Evolutionary conservation across 495 filamentous ascomycete genomes (phyloP), one percentile per base, ranked within the genome.

Genomic region (Daldinia caldariorum): DNA sequence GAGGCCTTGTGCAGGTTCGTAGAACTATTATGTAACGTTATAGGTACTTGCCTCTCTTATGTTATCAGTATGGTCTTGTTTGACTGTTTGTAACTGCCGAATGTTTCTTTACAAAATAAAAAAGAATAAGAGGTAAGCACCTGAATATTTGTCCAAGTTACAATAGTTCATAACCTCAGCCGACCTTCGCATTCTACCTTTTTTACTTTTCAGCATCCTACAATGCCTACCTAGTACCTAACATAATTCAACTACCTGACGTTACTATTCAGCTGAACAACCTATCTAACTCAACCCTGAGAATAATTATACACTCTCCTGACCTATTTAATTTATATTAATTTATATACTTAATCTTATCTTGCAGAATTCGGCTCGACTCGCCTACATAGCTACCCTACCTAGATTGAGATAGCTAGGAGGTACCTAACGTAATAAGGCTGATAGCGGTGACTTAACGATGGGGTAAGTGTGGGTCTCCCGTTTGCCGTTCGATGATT

Each of bases 351-450:
- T 26, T 26, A 26, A 26, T 37, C n/a, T 8, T 7, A 35, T 35
- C 31, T 55, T 50, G n/a, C 41, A 16, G 57, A 47, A 59, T 59
- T 12, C 31, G 26, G 41, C 16, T 47, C 26, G 39, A 47, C 57
- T 47, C 26, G 6, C 31, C 26, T 18, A 58, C 47, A 6, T 31
- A 58, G 10, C 34, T 35, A 35, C 6, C 5, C 0, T 7, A 35
- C 47, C 6, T 31, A 58, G n/a, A 63, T 41, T 13, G 26, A 26
- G 26, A 26, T 26, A 55, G 4, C 35, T 69, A 69, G n/a, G n/a
- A n/a, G n/a, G n/a, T n/a, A n/a, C n/a, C n/a, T n/a, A n/a, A n/a
- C 67, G 61, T 71, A 66, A 67, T 72, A 72, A 64, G 64, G 69
- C 69, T 61, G 69, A 61, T 68, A 61, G 35, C 35, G 58, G 60